Percentiles rank a stretch among this genome's conserved stretches.
These are phyloP conservation scores for Rhododendron vialii DNA, from an alignment of 148 eudicot genomes.

Conservation along the genomic window DNA sequence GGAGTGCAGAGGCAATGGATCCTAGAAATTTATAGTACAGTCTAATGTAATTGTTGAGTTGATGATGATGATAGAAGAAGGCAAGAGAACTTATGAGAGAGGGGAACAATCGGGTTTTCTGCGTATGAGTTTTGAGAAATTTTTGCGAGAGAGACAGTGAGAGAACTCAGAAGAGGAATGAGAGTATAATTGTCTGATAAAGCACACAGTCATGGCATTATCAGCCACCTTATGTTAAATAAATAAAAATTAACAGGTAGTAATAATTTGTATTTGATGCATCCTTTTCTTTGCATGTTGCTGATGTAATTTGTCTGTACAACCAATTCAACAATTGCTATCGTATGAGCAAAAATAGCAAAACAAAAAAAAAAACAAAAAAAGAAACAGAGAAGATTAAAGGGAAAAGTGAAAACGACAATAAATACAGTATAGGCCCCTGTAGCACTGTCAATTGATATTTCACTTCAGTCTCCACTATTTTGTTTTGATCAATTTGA, in stretches of 20 bases:
- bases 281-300: neutral
- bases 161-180: too few relatives aligned
- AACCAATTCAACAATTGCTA: neutral
- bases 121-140: too few relatives aligned
- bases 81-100: too few relatives aligned
- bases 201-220: too few relatives aligned
- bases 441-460: neutral
- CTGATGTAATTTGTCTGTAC: neutral
- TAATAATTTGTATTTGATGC: neutral
- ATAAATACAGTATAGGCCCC: neutral
- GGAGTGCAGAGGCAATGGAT: too few relatives aligned
- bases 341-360: neutral
- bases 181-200: too few relatives aligned
- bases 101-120: too few relatives aligned
- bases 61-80: too few relatives aligned
- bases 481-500: neutral
- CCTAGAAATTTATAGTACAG: too few relatives aligned
- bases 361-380: too few relatives aligned
- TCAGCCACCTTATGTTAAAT: neutral
- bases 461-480: neutral
- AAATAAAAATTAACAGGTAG: neutral
- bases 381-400: neutral
- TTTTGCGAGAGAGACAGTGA: too few relatives aligned
- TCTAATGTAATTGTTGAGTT: too few relatives aligned
- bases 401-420: neutral